Conservation (phyloP, 352 stramenopile genomes). For the Globisporangium ultimum region DNA sequence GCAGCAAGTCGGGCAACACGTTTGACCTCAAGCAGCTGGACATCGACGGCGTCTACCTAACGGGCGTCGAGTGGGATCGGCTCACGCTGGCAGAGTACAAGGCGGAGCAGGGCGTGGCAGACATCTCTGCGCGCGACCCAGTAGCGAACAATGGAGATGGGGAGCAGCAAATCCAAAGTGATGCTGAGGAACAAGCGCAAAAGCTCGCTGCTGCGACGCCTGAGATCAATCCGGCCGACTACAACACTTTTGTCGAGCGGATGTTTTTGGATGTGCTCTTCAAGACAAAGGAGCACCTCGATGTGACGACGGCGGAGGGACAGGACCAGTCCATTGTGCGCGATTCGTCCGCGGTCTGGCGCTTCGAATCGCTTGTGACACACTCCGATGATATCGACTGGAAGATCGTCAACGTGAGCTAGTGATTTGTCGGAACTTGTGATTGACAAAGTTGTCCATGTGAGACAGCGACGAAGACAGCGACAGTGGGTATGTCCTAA, state of each 20-base stretch:
- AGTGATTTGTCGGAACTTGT: not conserved
- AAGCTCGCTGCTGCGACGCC: constrained; percentile 7
- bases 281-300: constrained; percentile 34
- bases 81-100: constrained; percentile 44
- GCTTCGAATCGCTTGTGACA: constrained; percentile 61
- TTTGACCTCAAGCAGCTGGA: constrained; percentile 50
- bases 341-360: constrained; percentile 30
- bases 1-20: constrained; percentile 36
- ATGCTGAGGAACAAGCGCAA: not conserved
- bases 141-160: constrained; percentile 10
- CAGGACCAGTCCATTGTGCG: constrained; percentile 26
- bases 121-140: not conserved
- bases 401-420: constrained; percentile 40
- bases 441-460: no score
- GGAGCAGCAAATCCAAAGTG: constrained; percentile 4
- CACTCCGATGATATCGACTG: constrained; percentile 56
- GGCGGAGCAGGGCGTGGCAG: constrained; percentile 28
- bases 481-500: no score
- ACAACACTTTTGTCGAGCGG: constrained; percentile 33
- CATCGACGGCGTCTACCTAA: constrained; percentile 46
- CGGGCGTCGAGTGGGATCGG: constrained; percentile 39
- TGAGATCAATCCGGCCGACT: constrained; percentile 21
- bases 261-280: constrained; percentile 40
- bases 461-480: no score
- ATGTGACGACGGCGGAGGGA: constrained; percentile 26